Percentiles rank a stretch among this genome's conserved stretches.
These are phyloP conservation scores for Lineolata rhizophorae DNA, from an alignment of 495 filamentous ascomycete species.

Conservation along the genomic window DNA sequence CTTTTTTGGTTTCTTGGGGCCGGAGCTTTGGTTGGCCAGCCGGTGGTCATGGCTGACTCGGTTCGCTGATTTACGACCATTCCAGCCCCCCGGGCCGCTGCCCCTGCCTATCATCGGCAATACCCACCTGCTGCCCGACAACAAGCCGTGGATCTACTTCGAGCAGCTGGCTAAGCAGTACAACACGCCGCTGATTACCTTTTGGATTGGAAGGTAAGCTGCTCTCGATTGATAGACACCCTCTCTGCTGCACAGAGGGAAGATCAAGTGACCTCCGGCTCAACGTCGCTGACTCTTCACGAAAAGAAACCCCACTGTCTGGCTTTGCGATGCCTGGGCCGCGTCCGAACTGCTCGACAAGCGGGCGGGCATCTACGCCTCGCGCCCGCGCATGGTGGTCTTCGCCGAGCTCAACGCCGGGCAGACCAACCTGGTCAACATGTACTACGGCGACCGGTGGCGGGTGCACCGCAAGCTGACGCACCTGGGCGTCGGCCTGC, in stretches of 20 bases:
- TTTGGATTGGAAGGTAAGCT: slow-evolving; percentile 36
- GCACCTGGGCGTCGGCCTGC: slow-evolving; percentile 34
- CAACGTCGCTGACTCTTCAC: no score
- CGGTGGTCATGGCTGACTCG: slow-evolving; percentile 1
- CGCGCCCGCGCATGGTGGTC: slow-evolving; percentile 20
- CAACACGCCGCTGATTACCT: slow-evolving; percentile 33
- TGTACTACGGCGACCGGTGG: slow-evolving; percentile 31
- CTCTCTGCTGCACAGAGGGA: no score
- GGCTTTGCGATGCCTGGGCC: slow-evolving; percentile 38
- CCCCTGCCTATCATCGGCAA: slow-evolving; percentile 26
- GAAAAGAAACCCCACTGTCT: slow-evolving; percentile 36
- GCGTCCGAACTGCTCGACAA: slow-evolving; percentile 28
- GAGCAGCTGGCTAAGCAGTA: slow-evolving; percentile 32
- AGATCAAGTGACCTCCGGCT: no score
- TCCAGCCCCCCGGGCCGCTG: slow-evolving; percentile 33
- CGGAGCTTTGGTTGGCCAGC: no score
- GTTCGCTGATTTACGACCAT: no score
- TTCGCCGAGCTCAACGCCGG: slow-evolving; percentile 28
- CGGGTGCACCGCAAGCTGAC: slow-evolving; percentile 36
- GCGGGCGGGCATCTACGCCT: slow-evolving; percentile 28
- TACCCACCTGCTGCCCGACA: slow-evolving; percentile 33
- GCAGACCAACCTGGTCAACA: slow-evolving; percentile 33
- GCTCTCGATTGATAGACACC: no score
- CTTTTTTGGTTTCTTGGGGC: no score
- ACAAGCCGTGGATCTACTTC: slow-evolving; percentile 43